Evolutionary conservation across 352 stramenopile species (phyloP).

Genomic region (Phytophthora ohioensis): DNA sequence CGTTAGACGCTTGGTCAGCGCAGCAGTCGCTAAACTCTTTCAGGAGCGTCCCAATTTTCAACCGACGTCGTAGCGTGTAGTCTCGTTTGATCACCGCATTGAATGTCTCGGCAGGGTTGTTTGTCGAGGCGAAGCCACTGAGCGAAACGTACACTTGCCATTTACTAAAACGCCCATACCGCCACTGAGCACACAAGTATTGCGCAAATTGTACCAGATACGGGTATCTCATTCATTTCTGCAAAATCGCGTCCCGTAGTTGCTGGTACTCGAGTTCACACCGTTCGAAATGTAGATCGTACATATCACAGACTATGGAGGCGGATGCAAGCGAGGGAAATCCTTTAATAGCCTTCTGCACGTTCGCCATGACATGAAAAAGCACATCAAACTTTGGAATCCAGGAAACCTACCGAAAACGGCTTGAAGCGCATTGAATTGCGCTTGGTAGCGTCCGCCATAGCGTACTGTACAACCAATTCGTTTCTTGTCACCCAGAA

Average conservation of each 20-base stretch:
- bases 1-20: neutral
- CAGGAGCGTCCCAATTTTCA: neutral
- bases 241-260: neutral
- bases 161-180: neutral
- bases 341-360: neutral
- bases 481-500: neutral
- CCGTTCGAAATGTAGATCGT: neutral
- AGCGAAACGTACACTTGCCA: neutral
- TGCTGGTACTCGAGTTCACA: neutral
- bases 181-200: neutral
- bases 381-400: slow-evolving; percentile 24
- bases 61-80: neutral
- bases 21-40: neutral
- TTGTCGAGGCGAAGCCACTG: neutral
- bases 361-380: neutral
- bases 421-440: neutral
- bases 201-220: neutral
- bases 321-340: neutral
- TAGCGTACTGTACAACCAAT: slow-evolving; percentile 7
- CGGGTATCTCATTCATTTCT: neutral
- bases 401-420: slow-evolving; percentile 1
- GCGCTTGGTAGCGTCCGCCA: slow-evolving; percentile 20
- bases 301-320: neutral
- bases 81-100: neutral
- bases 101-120: neutral